phyloP scores from a whole-genome alignment of 164 flowering plant species.

The Sextonia rubra region DNA sequence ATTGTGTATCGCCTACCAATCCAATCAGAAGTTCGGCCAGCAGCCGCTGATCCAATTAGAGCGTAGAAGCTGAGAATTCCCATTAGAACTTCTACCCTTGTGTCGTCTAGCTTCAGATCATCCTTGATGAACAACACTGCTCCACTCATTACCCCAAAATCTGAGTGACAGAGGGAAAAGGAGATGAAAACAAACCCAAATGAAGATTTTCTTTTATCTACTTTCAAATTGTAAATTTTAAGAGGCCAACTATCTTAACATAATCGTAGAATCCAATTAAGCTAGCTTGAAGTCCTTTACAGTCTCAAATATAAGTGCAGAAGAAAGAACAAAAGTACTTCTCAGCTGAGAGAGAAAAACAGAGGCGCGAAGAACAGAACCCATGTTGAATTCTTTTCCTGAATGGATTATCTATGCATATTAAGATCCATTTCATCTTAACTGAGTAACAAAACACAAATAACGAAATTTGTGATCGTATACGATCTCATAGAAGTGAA shows the following conservation, averaged over 20 bases:
- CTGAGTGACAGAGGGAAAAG: not conserved
- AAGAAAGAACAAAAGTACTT: no score
- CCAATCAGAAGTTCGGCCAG: conserved; percentile 34
- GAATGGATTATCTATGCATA: no score
- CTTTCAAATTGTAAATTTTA: no score
- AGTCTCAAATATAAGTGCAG: not conserved
- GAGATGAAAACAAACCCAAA: no score
- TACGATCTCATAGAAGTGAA: not conserved
- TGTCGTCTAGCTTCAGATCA: conserved; percentile 25
- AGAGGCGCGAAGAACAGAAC: no score
- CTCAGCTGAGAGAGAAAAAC: no score
- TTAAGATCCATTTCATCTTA: no score
- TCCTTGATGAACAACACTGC: conserved; percentile 28
- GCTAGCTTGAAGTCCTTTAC: not conserved
- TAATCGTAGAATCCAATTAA: not conserved
- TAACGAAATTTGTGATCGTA: not conserved
- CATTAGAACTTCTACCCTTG: conserved; percentile 20
- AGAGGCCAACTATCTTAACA: no score
- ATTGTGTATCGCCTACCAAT: conserved; percentile 33
- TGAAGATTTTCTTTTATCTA: no score
- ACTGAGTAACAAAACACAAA: not conserved
- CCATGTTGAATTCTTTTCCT: no score
- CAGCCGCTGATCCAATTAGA: conserved; percentile 24
- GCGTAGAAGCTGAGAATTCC: conserved; percentile 28
- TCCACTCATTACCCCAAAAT: conserved; percentile 29